Evolutionary conservation across 148 eudicot genomes (phyloP).

Genomic region (Diospyros lotus): DNA sequence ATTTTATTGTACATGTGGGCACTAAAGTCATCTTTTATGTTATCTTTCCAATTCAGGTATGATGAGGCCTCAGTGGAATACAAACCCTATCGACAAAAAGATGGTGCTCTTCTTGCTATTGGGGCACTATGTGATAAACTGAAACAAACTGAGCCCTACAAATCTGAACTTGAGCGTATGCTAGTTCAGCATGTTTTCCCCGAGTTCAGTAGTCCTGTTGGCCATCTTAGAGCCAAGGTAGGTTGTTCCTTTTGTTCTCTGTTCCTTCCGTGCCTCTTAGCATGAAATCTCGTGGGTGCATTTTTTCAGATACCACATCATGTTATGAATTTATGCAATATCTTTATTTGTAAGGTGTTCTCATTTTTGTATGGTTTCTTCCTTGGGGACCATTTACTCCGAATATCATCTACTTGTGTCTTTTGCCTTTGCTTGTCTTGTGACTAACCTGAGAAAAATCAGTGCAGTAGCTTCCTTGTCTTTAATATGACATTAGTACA

Average conservation of each 20-base stretch:
- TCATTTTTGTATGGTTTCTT: too few species aligned
- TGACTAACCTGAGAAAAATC: too few species aligned
- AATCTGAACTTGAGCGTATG: slow-evolving; percentile 91
- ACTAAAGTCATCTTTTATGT: not conserved
- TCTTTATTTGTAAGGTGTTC: too few species aligned
- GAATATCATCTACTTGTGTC: too few species aligned
- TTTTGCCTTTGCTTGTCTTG: too few species aligned
- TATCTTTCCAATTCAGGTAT: slow-evolving; percentile 41
- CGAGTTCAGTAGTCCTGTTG: slow-evolving; percentile 88
- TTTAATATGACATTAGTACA: too few species aligned
- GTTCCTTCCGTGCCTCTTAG: not conserved
- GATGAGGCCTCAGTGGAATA: slow-evolving; percentile 61
- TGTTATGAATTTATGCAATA: too few species aligned
- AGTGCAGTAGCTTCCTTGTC: too few species aligned
- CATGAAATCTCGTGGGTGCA: not conserved
- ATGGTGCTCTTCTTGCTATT: slow-evolving; percentile 98
- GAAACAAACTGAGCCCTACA: slow-evolving; percentile 90
- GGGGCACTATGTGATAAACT: slow-evolving; percentile 94
- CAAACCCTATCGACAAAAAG: slow-evolving; percentile 90
- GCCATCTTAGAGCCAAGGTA: slow-evolving; percentile 98
- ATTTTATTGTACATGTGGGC: not conserved
- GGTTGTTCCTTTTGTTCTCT: slow-evolving; percentile 12
- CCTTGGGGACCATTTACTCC: too few species aligned
- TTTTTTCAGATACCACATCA: not conserved
- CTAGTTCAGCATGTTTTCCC: slow-evolving; percentile 94